Conservation (phyloP, 1,284 basidiomycete species). For the Irpex lacteus region DNA sequence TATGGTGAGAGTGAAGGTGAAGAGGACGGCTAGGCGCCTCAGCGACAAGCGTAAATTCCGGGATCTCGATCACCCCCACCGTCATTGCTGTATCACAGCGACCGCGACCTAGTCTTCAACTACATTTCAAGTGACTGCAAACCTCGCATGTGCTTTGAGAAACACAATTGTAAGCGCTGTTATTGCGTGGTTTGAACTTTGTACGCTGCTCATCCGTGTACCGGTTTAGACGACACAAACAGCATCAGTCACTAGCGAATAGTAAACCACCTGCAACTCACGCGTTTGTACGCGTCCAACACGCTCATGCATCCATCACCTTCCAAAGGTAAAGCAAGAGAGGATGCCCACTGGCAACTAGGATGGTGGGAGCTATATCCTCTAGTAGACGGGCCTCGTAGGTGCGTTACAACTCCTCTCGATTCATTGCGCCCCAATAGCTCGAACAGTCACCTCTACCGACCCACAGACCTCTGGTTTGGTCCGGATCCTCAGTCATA, state of each 20-base stretch:
- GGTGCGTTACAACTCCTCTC: slow-evolving; percentile 34
- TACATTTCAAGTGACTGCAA: background rate
- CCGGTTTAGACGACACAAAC: too few species aligned
- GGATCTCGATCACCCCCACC: too few species aligned
- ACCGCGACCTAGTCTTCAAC: background rate
- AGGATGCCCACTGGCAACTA: slow-evolving; percentile 52
- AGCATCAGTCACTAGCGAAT: too few species aligned
- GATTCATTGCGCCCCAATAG: background rate
- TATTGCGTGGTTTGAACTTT: too few species aligned
- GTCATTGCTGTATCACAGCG: background rate
- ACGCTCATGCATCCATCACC: slow-evolving; percentile 26
- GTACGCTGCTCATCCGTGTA: too few species aligned
- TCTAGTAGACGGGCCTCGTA: slow-evolving; percentile 51
- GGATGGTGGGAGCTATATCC: slow-evolving; percentile 75
- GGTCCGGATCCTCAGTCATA: slow-evolving; percentile 66
- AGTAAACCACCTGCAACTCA: background rate
- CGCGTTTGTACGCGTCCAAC: background rate
- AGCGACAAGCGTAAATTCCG: too few species aligned
- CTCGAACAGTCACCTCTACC: background rate
- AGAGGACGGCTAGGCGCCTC: too few species aligned
- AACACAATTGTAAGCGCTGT: too few species aligned
- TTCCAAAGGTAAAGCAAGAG: slow-evolving; percentile 54
- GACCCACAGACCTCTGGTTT: slow-evolving; percentile 55
- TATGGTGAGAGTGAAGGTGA: too few species aligned
- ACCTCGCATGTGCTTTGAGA: too few species aligned